Conservation (phyloP, 2,329 filamentous ascomycete species). For the Cercospora zeae-maydis region DNA sequence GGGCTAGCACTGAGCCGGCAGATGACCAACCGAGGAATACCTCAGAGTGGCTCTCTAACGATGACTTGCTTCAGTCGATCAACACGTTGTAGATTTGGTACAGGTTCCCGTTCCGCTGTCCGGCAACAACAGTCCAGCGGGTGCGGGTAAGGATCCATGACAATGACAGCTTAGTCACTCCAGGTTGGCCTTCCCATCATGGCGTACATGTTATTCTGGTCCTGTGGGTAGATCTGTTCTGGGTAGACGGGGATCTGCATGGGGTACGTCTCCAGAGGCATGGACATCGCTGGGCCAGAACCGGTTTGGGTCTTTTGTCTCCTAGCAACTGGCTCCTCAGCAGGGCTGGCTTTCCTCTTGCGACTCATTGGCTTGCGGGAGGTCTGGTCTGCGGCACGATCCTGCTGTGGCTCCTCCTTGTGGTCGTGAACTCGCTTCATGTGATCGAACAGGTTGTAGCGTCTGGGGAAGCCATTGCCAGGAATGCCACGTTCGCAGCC, state of each 20-base stretch:
- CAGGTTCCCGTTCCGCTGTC: not conserved
- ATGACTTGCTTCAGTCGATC: not conserved
- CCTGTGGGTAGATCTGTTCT: conserved; percentile 1
- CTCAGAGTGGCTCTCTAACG: not conserved
- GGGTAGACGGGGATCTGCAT: conserved; percentile 8
- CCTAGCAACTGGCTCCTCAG: conserved; percentile 25
- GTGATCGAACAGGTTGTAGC: conserved; percentile 95
- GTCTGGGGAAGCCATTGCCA: conserved; percentile 86
- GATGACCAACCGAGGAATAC: not conserved
- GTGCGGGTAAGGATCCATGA: not conserved
- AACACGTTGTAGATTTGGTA: not conserved
- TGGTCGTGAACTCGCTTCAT: conserved; percentile 88
- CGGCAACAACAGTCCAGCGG: not conserved
- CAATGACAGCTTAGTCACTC: conserved; percentile 18
- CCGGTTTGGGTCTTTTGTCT: conserved; percentile 15
- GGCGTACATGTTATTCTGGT: conserved; percentile 15
- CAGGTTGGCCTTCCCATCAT: conserved; percentile 27
- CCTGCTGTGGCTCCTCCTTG: conserved; percentile 32
- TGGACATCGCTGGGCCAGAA: conserved; percentile 13
- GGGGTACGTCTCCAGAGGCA: conserved; percentile 7
- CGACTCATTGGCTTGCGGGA: conserved; percentile 26
- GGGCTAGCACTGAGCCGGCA: not conserved
- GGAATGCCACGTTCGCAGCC: conserved; percentile 79
- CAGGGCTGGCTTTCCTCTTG: conserved; percentile 30
- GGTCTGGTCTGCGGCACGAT: conserved; percentile 8